Evolutionary conservation across 2,329 filamentous ascomycete species (phyloP).

Genomic region (Sarocladium oryzae): DNA sequence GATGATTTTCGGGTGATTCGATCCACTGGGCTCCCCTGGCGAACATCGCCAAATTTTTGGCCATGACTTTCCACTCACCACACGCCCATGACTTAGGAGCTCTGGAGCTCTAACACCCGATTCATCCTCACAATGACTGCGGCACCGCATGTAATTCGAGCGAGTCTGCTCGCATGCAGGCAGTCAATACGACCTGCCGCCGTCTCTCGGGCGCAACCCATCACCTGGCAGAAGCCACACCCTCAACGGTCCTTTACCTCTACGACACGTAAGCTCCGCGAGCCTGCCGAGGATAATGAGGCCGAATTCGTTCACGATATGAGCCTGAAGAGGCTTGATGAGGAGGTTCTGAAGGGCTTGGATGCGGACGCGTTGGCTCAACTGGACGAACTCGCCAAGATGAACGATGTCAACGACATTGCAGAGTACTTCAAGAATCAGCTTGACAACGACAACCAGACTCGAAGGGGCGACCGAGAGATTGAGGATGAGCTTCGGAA

Average conservation of each 20-base stretch:
- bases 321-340: conserved; percentile 25
- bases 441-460: conserved; percentile 21
- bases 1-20: conserved; percentile 1
- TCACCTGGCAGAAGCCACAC: conserved; percentile 16
- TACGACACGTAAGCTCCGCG: conserved; percentile 22
- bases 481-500: conserved; percentile 25
- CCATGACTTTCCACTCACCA: conserved; percentile 15
- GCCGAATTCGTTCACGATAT: conserved; percentile 19
- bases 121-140: conserved; percentile 11
- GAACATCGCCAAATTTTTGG: conserved; percentile 23
- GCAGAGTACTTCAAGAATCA: conserved; percentile 24
- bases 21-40: neutral
- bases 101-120: neutral
- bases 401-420: conserved; percentile 21
- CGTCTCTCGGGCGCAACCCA: conserved; percentile 18
- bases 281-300: conserved; percentile 16
- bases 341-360: conserved; percentile 15
- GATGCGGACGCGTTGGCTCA: conserved; percentile 12
- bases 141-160: conserved; percentile 29
- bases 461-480: conserved; percentile 20
- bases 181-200: conserved; percentile 19
- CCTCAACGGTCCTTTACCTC: conserved; percentile 22
- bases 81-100: neutral
- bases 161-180: conserved; percentile 29
- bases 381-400: conserved; percentile 29